These are phyloP conservation scores for Boletales sp. DNA, from an alignment of 768 basidiomycete species.

Conservation along the genomic window DNA sequence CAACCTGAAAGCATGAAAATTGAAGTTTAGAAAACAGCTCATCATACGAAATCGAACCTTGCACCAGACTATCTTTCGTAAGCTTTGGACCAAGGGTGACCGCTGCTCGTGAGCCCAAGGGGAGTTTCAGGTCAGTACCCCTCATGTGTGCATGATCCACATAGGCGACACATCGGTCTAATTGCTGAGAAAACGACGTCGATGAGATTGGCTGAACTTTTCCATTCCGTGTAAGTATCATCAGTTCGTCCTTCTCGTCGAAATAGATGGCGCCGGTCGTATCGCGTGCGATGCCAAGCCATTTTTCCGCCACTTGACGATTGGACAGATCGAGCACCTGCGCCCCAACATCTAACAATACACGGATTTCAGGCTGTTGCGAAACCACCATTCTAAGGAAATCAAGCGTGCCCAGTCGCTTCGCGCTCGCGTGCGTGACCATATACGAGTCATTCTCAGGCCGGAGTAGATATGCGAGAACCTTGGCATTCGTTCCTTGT, in stretches of 20 bases:
- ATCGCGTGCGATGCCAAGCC: slow-evolving; percentile 15
- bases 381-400: slow-evolving; percentile 30
- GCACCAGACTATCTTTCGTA: slow-evolving; percentile 46
- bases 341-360: slow-evolving; percentile 51
- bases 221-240: slow-evolving; percentile 33
- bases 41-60: slow-evolving; percentile 33
- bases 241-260: slow-evolving; percentile 34
- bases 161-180: slow-evolving; percentile 42
- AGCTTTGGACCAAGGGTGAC: slow-evolving; percentile 49
- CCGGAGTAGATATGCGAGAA: slow-evolving; percentile 9
- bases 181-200: slow-evolving; percentile 38
- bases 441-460: slow-evolving; percentile 37
- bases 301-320: slow-evolving; percentile 28
- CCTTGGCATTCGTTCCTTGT: slow-evolving; percentile 42
- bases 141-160: slow-evolving; percentile 38
- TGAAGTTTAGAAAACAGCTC: background rate
- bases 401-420: slow-evolving; percentile 25
- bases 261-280: slow-evolving; percentile 40
- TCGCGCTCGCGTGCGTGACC: slow-evolving; percentile 10
- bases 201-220: slow-evolving; percentile 32
- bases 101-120: slow-evolving; percentile 36
- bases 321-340: slow-evolving; percentile 49
- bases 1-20: slow-evolving; percentile 34
- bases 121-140: slow-evolving; percentile 50
- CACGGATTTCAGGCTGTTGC: slow-evolving; percentile 35